Base-by-base conservation (phyloP, 352 stramenopile genomes). In the Phytopythium cucurbitacearum region DNA sequence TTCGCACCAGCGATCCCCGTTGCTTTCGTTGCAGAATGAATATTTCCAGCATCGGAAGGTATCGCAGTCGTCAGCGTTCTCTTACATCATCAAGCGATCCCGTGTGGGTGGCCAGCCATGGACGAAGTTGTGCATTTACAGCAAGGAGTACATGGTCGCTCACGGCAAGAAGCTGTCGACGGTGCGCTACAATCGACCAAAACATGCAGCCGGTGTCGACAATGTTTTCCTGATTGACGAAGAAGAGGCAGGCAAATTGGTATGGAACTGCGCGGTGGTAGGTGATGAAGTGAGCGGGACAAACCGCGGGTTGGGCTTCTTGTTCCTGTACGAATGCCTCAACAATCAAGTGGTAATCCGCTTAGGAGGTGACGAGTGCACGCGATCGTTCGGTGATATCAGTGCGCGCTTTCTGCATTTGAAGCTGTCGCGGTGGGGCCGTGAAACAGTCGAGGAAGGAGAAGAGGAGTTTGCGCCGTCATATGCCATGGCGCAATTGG, bases 291-390 rank as follows among this genome's bases (percentile, higher is more conserved):
- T 91, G 35, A 93, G 83, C 46, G 85, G 85, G 36, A 70, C 75
- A 33, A 95, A 93, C 40, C 81, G 85, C 36, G 79, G 84, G 0
- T 38, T 92, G 15, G 85, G 83, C 1, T 94, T 87, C 43, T 37
- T 94, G 21, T 92, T 94, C 44, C 60, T 95, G 44, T 95, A 94
- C 49, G 81, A 95, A 48, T 93, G 81, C 48, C 45, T 95, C 1
- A 85, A 89, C 53, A 62, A 72, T 10, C 77, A 92, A 46, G 62
- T 94, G 40, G 53, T 79, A 5, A 55, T 94, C 34, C 71, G 69
- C 0, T 65, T 94, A 28, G 80, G 78, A 37, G 80, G 80, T 5
- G 73, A 87, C 40, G 80, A 95, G 38, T 89, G 77, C 36, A 85
- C 80, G 1, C 68, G 66, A 10, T 91, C 85, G 39, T 89, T 94